Evolutionary conservation across 257 asterid genomes (phyloP), one percentile per base, ranked within the genome.

Genomic region (Asclepias syriaca): DNA sequence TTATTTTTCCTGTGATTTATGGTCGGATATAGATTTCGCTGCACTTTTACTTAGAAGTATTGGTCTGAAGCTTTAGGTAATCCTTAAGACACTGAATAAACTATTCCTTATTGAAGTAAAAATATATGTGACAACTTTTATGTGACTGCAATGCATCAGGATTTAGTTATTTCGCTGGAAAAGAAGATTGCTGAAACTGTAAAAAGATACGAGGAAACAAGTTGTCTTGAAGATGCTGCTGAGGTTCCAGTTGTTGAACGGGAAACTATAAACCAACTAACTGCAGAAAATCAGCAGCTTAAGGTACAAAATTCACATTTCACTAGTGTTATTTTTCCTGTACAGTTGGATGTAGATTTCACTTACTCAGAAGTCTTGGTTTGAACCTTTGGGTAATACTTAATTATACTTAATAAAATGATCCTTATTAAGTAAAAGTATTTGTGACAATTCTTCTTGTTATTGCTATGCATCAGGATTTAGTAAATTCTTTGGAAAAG

Each of bases 211-310:
- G 89, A 85, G 81, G 96, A 90, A 75, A 68, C 83, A 18, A 80
- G 77, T 77, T 86, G 77, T 72, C 78, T 87, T 74, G 83, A 91
- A 57, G 93, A 87, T 78, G 90, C 45, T 40, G 45, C 45, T 40
- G 45, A 5, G 73, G 75, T 80, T 66, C 80, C 87, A 5, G 83
- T 83, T 76, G n/a, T 83, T 50, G 90, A 87, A 80, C 80, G 83
- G 64, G 94, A 83, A 80, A 77, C 81, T 70, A 83, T 85, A 72
- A 68, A 68, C 69, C 84, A 84, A 75, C 82, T 92, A 71, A 76
- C 85, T 60, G 77, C 85, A 74, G 97, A 92, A 88, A 92, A 92
- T 72, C 91, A 87, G 80, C 85, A 77, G 81, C 90, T 92, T 74
- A 90, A 87, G 95, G 97, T 89, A 77, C 73, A 77, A 50, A 66